A percentile compares a stretch with the other conserved stretches of the same genome.
These are phyloP conservation scores for Pascua guehoae DNA, from an alignment of 1,284 basidiomycete species.

Conservation along the genomic window DNA sequence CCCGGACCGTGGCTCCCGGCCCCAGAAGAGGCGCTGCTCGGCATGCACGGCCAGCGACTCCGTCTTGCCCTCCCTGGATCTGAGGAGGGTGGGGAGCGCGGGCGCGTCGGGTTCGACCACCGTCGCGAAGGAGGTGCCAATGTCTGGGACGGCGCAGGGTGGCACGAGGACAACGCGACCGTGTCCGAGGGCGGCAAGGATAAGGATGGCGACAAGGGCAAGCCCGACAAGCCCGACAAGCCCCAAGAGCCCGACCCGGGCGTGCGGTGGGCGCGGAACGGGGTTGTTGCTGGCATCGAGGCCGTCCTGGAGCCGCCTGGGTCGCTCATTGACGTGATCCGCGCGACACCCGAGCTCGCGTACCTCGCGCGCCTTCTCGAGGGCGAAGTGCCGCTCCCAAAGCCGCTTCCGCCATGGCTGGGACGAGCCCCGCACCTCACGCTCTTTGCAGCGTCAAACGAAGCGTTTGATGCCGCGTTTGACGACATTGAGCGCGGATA, in stretches of 20 bases:
- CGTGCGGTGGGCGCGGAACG: constrained; percentile 61
- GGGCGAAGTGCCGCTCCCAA: constrained; percentile 62
- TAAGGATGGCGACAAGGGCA: constrained; percentile 19
- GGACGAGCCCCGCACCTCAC: constrained; percentile 65
- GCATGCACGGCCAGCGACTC: constrained; percentile 75
- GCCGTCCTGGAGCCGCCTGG: constrained; percentile 78
- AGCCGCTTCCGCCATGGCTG: constrained; percentile 56
- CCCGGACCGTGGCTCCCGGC: constrained; percentile 81
- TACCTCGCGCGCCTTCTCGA: constrained; percentile 58
- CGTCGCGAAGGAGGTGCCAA: constrained; percentile 62
- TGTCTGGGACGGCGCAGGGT: constrained; percentile 43
- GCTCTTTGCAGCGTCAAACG: constrained; percentile 80
- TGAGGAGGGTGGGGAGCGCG: constrained; percentile 50
- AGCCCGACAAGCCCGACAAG: constrained; percentile 40
- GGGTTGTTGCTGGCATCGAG: constrained; percentile 71
- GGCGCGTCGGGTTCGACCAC: constrained; percentile 67
- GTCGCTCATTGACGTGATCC: constrained; percentile 57
- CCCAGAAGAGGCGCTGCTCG: constrained; percentile 68
- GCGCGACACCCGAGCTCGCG: constrained; percentile 61
- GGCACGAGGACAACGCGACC: constrained; percentile 17
- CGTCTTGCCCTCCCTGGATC: constrained; percentile 55
- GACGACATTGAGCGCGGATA: constrained; percentile 69
- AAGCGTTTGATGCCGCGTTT: constrained; percentile 68
- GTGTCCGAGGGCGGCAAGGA: constrained; percentile 10
- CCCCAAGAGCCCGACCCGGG: constrained; percentile 12